Evolutionary conservation across 192 early-diverging fungal species (phyloP).

Genomic region (Rhizophagus sp.): DNA sequence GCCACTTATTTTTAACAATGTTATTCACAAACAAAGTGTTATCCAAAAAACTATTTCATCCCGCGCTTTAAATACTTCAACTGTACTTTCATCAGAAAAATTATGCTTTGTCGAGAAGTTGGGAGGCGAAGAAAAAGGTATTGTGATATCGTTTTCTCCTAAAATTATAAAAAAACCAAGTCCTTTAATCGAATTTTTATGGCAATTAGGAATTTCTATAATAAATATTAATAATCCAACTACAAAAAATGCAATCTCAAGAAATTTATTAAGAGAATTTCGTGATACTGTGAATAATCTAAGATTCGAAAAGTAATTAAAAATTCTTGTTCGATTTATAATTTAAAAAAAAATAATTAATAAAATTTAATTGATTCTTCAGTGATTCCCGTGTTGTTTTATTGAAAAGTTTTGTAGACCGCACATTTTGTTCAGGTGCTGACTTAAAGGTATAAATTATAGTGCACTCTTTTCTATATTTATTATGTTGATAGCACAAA

Average conservation of each 20-base stretch:
- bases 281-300: slow-evolving; percentile 60
- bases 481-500: too few species aligned
- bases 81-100: neutral
- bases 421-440: slow-evolving; percentile 93
- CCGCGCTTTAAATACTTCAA: neutral
- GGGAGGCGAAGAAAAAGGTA: slow-evolving; percentile 23
- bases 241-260: slow-evolving; percentile 89
- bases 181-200: neutral
- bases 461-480: too few species aligned
- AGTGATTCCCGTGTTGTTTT: slow-evolving; percentile 76
- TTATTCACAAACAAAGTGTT: neutral
- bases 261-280: slow-evolving; percentile 73
- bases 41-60: neutral
- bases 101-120: slow-evolving; percentile 27
- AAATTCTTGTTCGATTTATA: neutral
- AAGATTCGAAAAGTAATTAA: slow-evolving; percentile 61
- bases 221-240: slow-evolving; percentile 82
- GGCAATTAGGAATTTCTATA: slow-evolving; percentile 71
- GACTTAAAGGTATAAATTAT: slow-evolving; percentile 76
- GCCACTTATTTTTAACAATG: neutral
- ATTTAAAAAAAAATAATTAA: neutral
- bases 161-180: too few species aligned
- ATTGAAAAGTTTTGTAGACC: slow-evolving; percentile 72
- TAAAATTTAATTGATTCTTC: neutral
- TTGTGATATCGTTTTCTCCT: neutral